Conservation (phyloP, 2,329 filamentous ascomycete species). For the Blastomyces parvus region DNA sequence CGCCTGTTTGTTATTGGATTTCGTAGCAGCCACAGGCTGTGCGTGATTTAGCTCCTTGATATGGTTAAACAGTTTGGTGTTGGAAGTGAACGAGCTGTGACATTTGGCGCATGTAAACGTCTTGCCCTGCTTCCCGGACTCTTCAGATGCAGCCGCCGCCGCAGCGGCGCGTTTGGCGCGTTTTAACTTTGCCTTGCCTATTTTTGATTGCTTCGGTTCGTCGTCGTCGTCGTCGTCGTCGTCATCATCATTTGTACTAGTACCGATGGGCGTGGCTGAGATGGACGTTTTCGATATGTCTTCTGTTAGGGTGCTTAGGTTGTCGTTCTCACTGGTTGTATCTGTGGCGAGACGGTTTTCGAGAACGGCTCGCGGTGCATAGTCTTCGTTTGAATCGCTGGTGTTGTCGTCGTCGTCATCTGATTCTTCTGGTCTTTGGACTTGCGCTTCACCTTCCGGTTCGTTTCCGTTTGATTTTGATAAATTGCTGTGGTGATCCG, state of each 20-base stretch:
- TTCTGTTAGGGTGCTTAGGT: conserved; percentile 16
- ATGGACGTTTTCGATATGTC: conserved; percentile 14
- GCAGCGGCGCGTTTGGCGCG: conserved; percentile 39
- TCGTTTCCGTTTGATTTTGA: not conserved
- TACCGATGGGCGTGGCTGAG: conserved; percentile 11
- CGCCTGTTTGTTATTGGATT: conserved; percentile 3
- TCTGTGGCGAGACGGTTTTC: conserved; percentile 29
- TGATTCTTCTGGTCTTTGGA: conserved; percentile 8
- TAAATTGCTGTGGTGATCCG: not conserved
- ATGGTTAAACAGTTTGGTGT: conserved; percentile 64
- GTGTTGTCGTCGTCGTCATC: conserved; percentile 6
- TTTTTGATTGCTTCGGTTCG: conserved; percentile 22
- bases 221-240: conserved; percentile 12
- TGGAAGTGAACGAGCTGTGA: conserved; percentile 65
- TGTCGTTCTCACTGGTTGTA: conserved; percentile 12
- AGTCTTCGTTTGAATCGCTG: conserved; percentile 24
- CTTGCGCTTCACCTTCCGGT: conserved; percentile 12
- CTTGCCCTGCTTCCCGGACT: conserved; percentile 8
- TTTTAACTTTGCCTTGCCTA: conserved; percentile 47
- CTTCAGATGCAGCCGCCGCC: conserved; percentile 24
- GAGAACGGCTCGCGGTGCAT: conserved; percentile 35
- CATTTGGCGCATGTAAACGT: conserved; percentile 68
- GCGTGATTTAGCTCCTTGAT: conserved; percentile 59
- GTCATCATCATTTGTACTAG: conserved; percentile 11
- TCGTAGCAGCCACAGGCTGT: conserved; percentile 32